These are phyloP conservation scores for Catharanthus roseus DNA, from an alignment of 257 asterid species.

Conservation along the genomic window DNA sequence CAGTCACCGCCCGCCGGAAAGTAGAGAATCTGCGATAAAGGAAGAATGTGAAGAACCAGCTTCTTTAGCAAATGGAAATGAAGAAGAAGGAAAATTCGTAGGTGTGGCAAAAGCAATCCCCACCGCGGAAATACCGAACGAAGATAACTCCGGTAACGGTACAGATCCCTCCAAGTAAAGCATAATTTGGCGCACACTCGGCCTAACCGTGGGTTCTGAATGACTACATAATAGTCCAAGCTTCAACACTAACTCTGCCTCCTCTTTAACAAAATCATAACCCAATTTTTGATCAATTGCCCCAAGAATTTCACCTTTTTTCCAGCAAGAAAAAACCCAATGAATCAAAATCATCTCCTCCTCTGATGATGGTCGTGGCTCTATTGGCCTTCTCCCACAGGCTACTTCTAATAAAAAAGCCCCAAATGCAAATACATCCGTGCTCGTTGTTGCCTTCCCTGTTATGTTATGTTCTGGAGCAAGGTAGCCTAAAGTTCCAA, in stretches of 20 bases:
- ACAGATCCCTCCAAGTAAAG: slow-evolving; percentile 38
- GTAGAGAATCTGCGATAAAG: slow-evolving; percentile 10
- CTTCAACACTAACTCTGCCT: slow-evolving; percentile 45
- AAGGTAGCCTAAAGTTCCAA: slow-evolving; percentile 65
- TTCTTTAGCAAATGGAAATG: not conserved
- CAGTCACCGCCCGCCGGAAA: slow-evolving; percentile 17
- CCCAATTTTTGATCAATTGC: slow-evolving; percentile 44
- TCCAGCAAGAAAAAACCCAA: slow-evolving; percentile 46
- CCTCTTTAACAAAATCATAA: slow-evolving; percentile 25
- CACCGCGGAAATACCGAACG: slow-evolving; percentile 26
- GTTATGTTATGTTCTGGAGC: slow-evolving; percentile 64
- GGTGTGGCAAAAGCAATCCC: no score
- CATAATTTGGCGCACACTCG: slow-evolving; percentile 41
- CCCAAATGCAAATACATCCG: slow-evolving; percentile 62
- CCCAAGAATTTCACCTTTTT: slow-evolving; percentile 34
- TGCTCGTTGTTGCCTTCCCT: slow-evolving; percentile 52
- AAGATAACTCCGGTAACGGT: slow-evolving; percentile 38
- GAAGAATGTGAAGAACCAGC: not conserved
- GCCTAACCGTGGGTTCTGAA: slow-evolving; percentile 38
- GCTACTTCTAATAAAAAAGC: slow-evolving; percentile 62
- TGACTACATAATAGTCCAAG: slow-evolving; percentile 54
- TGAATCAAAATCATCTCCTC: slow-evolving; percentile 43
- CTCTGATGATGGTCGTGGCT: slow-evolving; percentile 22
- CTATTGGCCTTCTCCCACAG: slow-evolving; percentile 61
- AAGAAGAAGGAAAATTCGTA: not conserved